These are phyloP conservation scores for Monilinia fructigena DNA, from an alignment of 2,329 filamentous ascomycete species.

Conservation along the genomic window DNA sequence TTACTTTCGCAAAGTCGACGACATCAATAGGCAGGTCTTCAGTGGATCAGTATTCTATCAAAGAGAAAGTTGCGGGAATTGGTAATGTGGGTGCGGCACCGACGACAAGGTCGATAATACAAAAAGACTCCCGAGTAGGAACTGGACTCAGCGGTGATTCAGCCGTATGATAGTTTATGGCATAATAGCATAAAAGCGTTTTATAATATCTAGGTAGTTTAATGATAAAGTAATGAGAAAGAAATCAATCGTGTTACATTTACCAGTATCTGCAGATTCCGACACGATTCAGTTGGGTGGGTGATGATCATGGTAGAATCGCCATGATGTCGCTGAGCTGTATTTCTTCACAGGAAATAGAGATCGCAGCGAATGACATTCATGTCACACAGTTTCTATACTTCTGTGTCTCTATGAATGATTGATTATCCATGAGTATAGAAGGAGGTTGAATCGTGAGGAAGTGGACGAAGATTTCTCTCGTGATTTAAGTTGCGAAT, in stretches of 20 bases:
- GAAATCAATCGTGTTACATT: neutral
- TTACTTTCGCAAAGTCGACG: constrained; percentile 8
- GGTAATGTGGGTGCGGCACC: constrained; percentile 4
- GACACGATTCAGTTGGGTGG: too few relatives aligned
- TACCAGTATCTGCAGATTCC: too few relatives aligned
- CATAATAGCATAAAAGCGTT: neutral
- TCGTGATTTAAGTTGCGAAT: too few relatives aligned
- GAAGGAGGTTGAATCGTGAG: too few relatives aligned
- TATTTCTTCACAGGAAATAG: neutral
- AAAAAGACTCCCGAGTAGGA: neutral
- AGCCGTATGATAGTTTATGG: neutral
- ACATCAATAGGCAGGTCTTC: neutral
- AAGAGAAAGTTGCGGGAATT: constrained; percentile 27
- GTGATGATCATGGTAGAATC: too few relatives aligned
- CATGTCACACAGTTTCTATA: too few relatives aligned
- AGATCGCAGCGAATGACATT: too few relatives aligned
- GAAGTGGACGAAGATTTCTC: too few relatives aligned
- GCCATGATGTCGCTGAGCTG: too few relatives aligned
- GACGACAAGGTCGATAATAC: neutral
- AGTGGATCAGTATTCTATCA: constrained; percentile 19
- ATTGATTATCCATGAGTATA: too few relatives aligned
- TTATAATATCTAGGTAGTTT: neutral
- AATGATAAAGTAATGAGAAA: neutral
- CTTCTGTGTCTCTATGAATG: too few relatives aligned
- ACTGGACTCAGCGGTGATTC: neutral